Evolutionary conservation across 495 filamentous ascomycete genomes (phyloP).

Genomic region (Aspergillus kassunensis): DNA sequence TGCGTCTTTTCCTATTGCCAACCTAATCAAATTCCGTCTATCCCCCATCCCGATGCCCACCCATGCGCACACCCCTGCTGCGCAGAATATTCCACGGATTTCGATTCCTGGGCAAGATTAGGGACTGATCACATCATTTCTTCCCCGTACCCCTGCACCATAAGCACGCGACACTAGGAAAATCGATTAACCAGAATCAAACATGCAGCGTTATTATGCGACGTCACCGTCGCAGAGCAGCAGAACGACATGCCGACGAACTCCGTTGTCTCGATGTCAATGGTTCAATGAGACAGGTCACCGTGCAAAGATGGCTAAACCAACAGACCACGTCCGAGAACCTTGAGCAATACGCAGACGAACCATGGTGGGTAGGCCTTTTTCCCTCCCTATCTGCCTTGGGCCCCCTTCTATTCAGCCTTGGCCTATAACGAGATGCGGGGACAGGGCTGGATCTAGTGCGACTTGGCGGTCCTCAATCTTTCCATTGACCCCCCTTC

Average conservation of each 20-base stretch:
- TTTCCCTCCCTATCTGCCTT: neutral
- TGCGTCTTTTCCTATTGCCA: conserved; percentile 22
- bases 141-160: neutral
- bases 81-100: conserved; percentile 17
- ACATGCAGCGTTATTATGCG: conserved; percentile 25
- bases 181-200: conserved; percentile 2
- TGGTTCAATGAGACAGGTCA: conserved; percentile 17
- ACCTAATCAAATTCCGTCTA: neutral
- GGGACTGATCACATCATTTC: neutral
- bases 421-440: conserved; percentile 27
- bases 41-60: neutral
- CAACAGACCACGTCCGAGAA: conserved; percentile 20
- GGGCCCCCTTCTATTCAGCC: conserved; percentile 4
- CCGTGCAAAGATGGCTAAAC: conserved; percentile 30
- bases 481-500: neutral
- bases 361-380: conserved; percentile 34
- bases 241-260: conserved; percentile 15
- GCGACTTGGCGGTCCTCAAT: conserved; percentile 12
- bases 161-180: neutral
- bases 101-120: conserved; percentile 6
- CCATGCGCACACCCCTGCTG: conserved; percentile 14
- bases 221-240: conserved; percentile 21
- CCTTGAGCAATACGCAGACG: conserved; percentile 23
- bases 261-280: conserved; percentile 10
- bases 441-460: conserved; percentile 25